Base-by-base conservation (phyloP, 202 grass and related monocot species). In the Dendrocalamus latiflorus region DNA sequence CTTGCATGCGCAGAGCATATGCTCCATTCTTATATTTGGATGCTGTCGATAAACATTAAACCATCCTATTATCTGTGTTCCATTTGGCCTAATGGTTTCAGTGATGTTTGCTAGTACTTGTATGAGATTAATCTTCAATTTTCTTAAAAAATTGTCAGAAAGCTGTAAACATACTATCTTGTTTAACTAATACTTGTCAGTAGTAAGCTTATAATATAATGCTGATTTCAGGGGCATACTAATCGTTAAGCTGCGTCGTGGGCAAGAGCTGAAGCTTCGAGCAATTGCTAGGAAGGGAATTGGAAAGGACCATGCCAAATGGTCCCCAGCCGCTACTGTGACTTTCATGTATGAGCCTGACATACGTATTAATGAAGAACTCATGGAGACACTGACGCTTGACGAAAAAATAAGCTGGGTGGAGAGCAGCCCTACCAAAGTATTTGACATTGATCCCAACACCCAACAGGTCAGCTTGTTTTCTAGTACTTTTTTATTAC, bases 341-440 rank as follows among this genome's bases (percentile, higher is more conserved):
- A 92, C 96, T 65, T 99, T 99, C 87, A 95, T 99, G 96, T 99
- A 99, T 65, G 96, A 99, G 63, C 96, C 96, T 83, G 87, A 95
- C n/a, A 95, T 95, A 76, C 87, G 69, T 76, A 92, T 99, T 77
- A 94, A 92, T 73, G 85, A 99, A 78, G 91, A 99, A 16, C 16
- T 99, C 47, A 94, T 95, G 96, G 93, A 99, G 26, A 90, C 83
- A 49, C 82, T 99, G 36, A 90, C 87, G 26, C 74, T 96, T 37
- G 89, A 92, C 6, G 93, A 99, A 34, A 99, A 92, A 83, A 72
- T 16, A 88, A 89, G 78, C 68, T 95, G 85, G 83, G 91, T 99
- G 2, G 93, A 95, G 39, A 99, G 93, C 88, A 99, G 96, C 78
- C 96, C 96, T 83, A 99, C 96, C 39, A 96, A 92, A 90, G 93